Conservation (phyloP, 768 basidiomycete genomes). For the Mrakia frigida region DNA sequence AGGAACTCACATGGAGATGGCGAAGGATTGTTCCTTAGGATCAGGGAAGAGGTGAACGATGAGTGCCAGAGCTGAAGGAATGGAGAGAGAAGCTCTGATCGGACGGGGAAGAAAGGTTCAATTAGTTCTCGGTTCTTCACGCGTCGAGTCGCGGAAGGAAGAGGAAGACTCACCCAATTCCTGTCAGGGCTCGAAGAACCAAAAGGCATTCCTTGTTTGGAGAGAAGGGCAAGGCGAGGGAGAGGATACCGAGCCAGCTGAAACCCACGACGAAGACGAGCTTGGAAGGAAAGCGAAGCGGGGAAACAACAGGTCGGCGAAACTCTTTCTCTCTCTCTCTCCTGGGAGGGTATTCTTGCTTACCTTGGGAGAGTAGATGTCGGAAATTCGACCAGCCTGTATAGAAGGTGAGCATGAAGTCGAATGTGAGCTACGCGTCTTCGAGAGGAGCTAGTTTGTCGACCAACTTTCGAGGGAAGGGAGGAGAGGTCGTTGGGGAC, state of each 20-base stretch:
- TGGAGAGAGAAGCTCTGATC: slow-evolving; percentile 49
- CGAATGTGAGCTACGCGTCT: too few relatives aligned
- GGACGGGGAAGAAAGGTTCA: background rate
- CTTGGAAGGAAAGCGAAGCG: background rate
- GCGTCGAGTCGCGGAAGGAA: background rate
- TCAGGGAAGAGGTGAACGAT: slow-evolving; percentile 36
- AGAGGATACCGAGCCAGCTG: slow-evolving; percentile 47
- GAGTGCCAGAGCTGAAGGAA: slow-evolving; percentile 49
- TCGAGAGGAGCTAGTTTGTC: background rate
- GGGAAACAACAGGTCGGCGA: background rate
- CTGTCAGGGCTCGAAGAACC: slow-evolving; percentile 53
- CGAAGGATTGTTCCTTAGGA: slow-evolving; percentile 30
- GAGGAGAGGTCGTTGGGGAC: background rate
- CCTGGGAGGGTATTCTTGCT: background rate
- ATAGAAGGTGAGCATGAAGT: too few relatives aligned
- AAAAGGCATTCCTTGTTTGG: slow-evolving; percentile 50
- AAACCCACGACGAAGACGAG: slow-evolving; percentile 49
- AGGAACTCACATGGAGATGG: background rate
- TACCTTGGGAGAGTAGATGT: slow-evolving; percentile 5
- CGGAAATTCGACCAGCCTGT: slow-evolving; percentile 7
- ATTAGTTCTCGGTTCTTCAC: background rate
- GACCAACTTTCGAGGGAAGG: background rate
- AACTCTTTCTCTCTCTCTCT: background rate
- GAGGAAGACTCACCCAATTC: slow-evolving; percentile 43
- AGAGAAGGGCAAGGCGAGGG: slow-evolving; percentile 52